Evolutionary conservation across 305 asterid species (phyloP), one percentile per base, ranked within the genome.

Genomic region (Plantago coronopus): DNA sequence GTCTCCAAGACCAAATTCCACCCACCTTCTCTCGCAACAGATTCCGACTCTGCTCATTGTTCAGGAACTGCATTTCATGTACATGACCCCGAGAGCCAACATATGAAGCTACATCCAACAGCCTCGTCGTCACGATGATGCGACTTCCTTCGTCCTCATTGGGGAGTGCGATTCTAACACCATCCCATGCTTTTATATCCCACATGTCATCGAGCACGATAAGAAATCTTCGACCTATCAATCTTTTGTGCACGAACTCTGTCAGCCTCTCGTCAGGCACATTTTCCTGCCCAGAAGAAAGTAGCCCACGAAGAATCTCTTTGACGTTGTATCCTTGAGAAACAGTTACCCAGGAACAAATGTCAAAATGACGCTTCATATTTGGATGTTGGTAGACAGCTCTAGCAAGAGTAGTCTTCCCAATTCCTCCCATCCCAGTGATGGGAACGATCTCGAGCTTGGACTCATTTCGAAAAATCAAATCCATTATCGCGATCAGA

Each of bases 361-460:
- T 23, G 8, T 9, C 14, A 7, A 48, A 48, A 48, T 48, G 54
- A 9, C 21, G 21, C 14, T 0, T 22, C 25, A 4, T 8, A 10
- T 23, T 48, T 48, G 54, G 21, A 19, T 48, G 25, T 11, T 48
- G 22, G 13, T 48, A 48, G 15, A 48, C 54, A 48, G 21, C 21
- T 19, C 54, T 48, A 48, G 54, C 54, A 18, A 48, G 54, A 18
- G 54, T 48, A 7, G 75, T 70, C 57, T 70, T 64, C 1, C 71
- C 71, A 5, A 65, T 71, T 1, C 68, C 76, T 17, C 68, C 71
- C 71, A 66, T 72, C 1, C 72, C 72, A 0, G 43, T n/a, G 17
- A 72, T 62, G 9, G 76, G 66, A 54, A 66, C n/a, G n/a, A n/a
- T n/a, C n/a, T n/a, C n/a, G n/a, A n/a, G n/a, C n/a, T n/a, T n/a